Base-by-base conservation (phyloP, 805 yeast species). In the Yamadazyma phyllophila region DNA sequence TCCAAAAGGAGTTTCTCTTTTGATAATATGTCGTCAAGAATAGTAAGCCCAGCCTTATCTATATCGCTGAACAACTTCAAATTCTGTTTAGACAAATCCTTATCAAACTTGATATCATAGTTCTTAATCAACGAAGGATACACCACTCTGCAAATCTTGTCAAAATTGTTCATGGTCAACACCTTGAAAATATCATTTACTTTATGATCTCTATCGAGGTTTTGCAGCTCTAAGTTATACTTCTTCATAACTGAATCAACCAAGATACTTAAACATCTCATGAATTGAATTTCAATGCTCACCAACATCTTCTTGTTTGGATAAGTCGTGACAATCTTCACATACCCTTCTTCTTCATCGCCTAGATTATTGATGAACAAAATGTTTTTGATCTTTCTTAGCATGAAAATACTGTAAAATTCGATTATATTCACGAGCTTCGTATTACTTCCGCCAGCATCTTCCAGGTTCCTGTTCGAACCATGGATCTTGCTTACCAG, bases 151-250 rank as follows among this genome's bases (percentile, higher is more conserved):
- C 68, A 64, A 13, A 71, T 55, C 33, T 59, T 62, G 33, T 71
- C 72, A 45, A 69, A 65, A 50, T 71, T 71, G 53, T 71, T 71
- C 74, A 71, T 71, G 4, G 75, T 67, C 41, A 71, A 56, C 1
- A 71, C 61, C 49, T 71, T 71, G 58, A 57, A 71, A 8, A 61
- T 55, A 20, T 66, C 65, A 26, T 57, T 56, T 13, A 57, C 49
- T 29, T 58, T 56, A 26, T 49, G 39, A 10, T 50, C 48, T 8
- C 44, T 38, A 2, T 46, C 35, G 2, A 39, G 26, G 24, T 45
- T 45, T 24, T 49, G 36, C 33, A 40, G 57, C 46, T 66, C 70
- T 14, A 62, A 51, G 11, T 59, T 61, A 47, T 67, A 71, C 45
- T 57, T 62, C 49, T 71, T 71, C 66, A 71, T 66, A 13, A 68